phyloP scores from a whole-genome alignment of 805 yeast species.

The Scheffersomyces spartinae region DNA sequence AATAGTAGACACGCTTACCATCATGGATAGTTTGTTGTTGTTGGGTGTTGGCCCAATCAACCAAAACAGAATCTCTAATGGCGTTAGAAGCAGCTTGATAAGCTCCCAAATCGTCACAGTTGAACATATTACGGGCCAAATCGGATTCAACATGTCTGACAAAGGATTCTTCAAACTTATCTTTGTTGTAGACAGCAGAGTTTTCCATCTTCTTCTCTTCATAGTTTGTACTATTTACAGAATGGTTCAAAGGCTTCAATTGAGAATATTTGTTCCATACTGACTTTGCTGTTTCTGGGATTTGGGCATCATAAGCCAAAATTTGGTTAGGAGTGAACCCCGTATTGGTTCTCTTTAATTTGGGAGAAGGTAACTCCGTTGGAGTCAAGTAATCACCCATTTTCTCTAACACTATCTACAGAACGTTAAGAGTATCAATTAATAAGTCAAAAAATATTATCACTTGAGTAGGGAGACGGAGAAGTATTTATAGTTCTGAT shows the following conservation, averaged over 20 bases:
- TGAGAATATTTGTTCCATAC: constrained; percentile 67
- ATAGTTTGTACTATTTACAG: constrained; percentile 23
- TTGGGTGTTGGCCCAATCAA: constrained; percentile 90
- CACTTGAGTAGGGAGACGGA: too few relatives aligned
- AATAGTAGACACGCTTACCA: constrained; percentile 76
- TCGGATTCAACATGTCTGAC: constrained; percentile 85
- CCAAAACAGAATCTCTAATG: constrained; percentile 65
- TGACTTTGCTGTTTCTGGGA: constrained; percentile 68
- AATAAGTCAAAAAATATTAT: neutral
- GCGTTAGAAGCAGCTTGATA: constrained; percentile 80
- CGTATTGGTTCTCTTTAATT: constrained; percentile 66
- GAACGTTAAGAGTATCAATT: neutral
- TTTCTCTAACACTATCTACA: neutral
- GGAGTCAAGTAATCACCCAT: constrained; percentile 30
- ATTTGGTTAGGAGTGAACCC: constrained; percentile 90
- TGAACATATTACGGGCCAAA: constrained; percentile 82
- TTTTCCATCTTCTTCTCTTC: constrained; percentile 6
- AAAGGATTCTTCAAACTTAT: constrained; percentile 54
- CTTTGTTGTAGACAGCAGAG: constrained; percentile 22
- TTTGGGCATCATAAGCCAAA: constrained; percentile 66
- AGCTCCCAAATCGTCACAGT: constrained; percentile 87
- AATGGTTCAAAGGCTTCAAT: constrained; percentile 14
- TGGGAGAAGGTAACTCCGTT: constrained; percentile 24
- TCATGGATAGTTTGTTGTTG: constrained; percentile 77
- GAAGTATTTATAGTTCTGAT: too few relatives aligned